A percentile compares a stretch with the other conserved stretches of the same genome.
Evolutionary conservation across 306 rosid genomes (phyloP).

Genomic region (Gillenia trifoliata): DNA sequence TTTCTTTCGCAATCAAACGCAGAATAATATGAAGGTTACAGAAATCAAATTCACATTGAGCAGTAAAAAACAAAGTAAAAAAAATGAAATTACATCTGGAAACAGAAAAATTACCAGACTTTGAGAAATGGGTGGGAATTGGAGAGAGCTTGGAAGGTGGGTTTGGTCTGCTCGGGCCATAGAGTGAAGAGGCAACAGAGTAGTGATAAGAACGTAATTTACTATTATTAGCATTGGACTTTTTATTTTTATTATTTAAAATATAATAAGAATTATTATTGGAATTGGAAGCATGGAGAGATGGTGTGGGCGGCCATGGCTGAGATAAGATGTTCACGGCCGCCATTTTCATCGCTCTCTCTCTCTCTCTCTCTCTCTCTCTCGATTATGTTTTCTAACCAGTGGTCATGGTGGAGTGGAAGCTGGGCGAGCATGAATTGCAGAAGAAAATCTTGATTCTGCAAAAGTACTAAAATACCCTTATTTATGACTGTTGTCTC

Average conservation of each 20-base stretch:
- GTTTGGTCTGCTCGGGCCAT: conserved; percentile 12
- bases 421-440: too few species aligned
- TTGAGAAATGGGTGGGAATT: conserved; percentile 32
- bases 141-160: conserved; percentile 31
- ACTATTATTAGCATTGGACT: conserved; percentile 14
- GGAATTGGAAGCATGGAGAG: conserved; percentile 15
- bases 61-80: neutral
- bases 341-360: conserved; percentile 37
- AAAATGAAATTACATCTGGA: neutral
- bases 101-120: conserved; percentile 42
- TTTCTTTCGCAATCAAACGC: neutral
- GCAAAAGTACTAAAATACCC: neutral
- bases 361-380: too few species aligned
- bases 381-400: too few species aligned
- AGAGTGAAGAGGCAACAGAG: conserved; percentile 26
- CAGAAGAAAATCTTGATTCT: neutral
- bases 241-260: neutral
- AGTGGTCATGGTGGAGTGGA: neutral
- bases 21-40: neutral
- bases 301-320: conserved; percentile 41
- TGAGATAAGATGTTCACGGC: conserved; percentile 49
- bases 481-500: neutral
- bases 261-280: neutral
- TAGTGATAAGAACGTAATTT: conserved; percentile 23
- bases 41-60: neutral